These are phyloP conservation scores for Aspergillus flavus DNA, from an alignment of 2,329 filamentous ascomycete genomes.

Conservation along the genomic window DNA sequence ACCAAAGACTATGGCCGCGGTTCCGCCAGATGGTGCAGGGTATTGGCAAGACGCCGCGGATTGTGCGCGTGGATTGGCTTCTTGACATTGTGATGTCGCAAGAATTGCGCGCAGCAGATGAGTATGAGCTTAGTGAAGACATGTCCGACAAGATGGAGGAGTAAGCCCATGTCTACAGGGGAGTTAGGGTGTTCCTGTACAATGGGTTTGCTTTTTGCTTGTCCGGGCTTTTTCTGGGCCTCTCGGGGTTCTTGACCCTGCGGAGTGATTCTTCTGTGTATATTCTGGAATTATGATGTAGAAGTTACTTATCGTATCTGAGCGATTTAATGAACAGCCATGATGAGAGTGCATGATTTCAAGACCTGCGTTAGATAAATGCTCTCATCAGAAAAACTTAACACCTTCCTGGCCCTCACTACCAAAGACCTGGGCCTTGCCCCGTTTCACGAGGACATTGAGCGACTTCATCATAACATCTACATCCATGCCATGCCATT, in stretches of 20 bases:
- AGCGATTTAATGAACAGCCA: slow-evolving; percentile 1
- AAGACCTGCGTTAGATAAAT: slow-evolving; percentile 2
- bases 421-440: slow-evolving; percentile 92
- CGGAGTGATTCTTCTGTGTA: not conserved
- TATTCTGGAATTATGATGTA: slow-evolving; percentile 5
- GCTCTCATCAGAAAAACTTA: slow-evolving; percentile 79
- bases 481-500: slow-evolving; percentile 85
- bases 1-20: slow-evolving; percentile 74
- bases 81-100: slow-evolving; percentile 88
- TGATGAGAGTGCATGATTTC: slow-evolving; percentile 1
- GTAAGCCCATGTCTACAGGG: slow-evolving; percentile 3
- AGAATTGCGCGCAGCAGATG: slow-evolving; percentile 67
- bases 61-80: slow-evolving; percentile 88
- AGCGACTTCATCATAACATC: slow-evolving; percentile 80
- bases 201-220: not conserved
- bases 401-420: slow-evolving; percentile 85
- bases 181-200: not conserved
- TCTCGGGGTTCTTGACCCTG: slow-evolving; percentile 1
- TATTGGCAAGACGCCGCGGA: slow-evolving; percentile 75
- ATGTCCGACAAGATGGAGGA: slow-evolving; percentile 28
- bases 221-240: not conserved
- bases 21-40: slow-evolving; percentile 79
- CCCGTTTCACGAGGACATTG: slow-evolving; percentile 79
- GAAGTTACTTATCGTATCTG: not conserved
- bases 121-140: slow-evolving; percentile 54